A percentile compares a stretch with the other conserved stretches of the same genome.
These are phyloP conservation scores for Hymenoscyphus linearis DNA, from an alignment of 2,329 filamentous ascomycete species.

Conservation along the genomic window DNA sequence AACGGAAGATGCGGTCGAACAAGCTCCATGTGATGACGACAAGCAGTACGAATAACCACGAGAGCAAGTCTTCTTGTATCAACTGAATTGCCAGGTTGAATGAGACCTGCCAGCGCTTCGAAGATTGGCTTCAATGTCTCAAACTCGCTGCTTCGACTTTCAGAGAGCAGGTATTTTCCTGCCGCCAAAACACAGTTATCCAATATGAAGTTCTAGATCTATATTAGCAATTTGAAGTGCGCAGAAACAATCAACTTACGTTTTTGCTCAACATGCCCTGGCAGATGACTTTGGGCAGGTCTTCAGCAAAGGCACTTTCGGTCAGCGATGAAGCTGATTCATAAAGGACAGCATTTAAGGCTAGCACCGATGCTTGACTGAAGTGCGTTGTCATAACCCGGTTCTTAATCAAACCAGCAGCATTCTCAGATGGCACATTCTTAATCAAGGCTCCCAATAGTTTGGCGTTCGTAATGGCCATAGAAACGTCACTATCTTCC, in stretches of 20 bases:
- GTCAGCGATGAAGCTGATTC: constrained; percentile 71
- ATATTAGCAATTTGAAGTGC: constrained; percentile 19
- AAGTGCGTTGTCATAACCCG: constrained; percentile 75
- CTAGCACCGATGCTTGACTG: constrained; percentile 73
- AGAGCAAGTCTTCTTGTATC: constrained; percentile 83
- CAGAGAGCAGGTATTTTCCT: constrained; percentile 79
- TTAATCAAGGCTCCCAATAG: constrained; percentile 86
- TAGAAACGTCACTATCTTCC: constrained; percentile 67
- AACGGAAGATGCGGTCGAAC: constrained; percentile 74
- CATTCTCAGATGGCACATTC: constrained; percentile 70
- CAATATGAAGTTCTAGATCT: constrained; percentile 65
- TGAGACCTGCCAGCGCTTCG: constrained; percentile 66
- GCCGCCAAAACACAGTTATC: constrained; percentile 86
- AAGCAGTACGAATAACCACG: constrained; percentile 81
- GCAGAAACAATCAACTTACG: constrained; percentile 45
- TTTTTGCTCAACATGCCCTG: constrained; percentile 73
- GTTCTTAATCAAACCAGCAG: constrained; percentile 54
- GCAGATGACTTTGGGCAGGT: constrained; percentile 70
- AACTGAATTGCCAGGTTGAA: constrained; percentile 70
- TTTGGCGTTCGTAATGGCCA: constrained; percentile 86
- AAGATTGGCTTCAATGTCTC: constrained; percentile 77
- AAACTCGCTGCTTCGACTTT: constrained; percentile 60
- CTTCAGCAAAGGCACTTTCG: constrained; percentile 60
- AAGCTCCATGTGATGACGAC: constrained; percentile 72
- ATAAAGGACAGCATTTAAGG: constrained; percentile 80